These are phyloP conservation scores for Ascocoryne sarcoides DNA, from an alignment of 2,329 filamentous ascomycete genomes.

Conservation along the genomic window DNA sequence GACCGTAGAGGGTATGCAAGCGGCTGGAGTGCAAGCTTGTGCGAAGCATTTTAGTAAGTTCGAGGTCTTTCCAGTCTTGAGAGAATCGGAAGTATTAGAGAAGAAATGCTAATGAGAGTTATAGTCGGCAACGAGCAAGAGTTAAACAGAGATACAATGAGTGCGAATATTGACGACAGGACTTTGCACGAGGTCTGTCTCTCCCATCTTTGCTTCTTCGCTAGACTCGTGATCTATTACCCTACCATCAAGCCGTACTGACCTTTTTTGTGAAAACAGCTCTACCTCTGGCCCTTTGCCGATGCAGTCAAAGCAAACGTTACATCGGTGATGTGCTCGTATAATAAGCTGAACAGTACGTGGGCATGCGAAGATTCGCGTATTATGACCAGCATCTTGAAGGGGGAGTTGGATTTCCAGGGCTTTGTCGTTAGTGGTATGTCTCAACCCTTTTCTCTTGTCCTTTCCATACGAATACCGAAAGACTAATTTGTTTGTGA, in stretches of 20 bases:
- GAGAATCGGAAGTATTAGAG: too few species aligned
- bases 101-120: too few species aligned
- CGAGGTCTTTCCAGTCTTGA: too few species aligned
- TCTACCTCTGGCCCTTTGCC: constrained; percentile 45
- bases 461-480: constrained; percentile 10
- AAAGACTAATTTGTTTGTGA: constrained; percentile 19
- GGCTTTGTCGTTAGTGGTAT: constrained; percentile 49
- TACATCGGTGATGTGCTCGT: constrained; percentile 62
- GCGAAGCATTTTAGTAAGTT: constrained; percentile 47
- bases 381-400: constrained; percentile 52
- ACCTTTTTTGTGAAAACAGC: too few species aligned
- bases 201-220: constrained; percentile 36
- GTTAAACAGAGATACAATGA: constrained; percentile 43
- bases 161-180: constrained; percentile 52
- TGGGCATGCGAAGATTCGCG: constrained; percentile 59
- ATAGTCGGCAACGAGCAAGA: constrained; percentile 62
- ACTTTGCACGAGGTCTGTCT: constrained; percentile 60
- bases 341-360: constrained; percentile 62
- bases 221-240: too few species aligned
- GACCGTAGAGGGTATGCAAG: constrained; percentile 51
- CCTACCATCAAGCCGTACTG: too few species aligned
- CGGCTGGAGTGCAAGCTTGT: constrained; percentile 40
- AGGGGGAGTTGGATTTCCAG: constrained; percentile 69
- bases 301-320: constrained; percentile 59
- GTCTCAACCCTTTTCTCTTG: too few species aligned